These are phyloP conservation scores for Fusarium sp. DNA, from an alignment of 2,329 filamentous ascomycete species.

Conservation along the genomic window DNA sequence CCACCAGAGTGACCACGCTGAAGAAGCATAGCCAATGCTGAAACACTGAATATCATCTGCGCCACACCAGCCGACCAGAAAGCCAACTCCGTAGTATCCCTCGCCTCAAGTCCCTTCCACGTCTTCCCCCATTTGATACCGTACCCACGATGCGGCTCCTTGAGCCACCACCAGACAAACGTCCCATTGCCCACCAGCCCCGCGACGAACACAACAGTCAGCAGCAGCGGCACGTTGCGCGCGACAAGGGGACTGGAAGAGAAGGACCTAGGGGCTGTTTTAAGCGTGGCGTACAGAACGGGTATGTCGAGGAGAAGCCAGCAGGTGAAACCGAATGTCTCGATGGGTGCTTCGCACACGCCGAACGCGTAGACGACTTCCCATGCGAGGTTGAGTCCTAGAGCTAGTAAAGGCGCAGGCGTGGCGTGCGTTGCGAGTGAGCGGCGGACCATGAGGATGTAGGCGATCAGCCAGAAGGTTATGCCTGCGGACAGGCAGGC, in stretches of 20 bases:
- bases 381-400: constrained; percentile 65
- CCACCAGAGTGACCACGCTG: constrained; percentile 62
- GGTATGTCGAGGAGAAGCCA: constrained; percentile 64
- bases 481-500: constrained; percentile 54
- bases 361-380: constrained; percentile 63
- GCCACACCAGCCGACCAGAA: constrained; percentile 62
- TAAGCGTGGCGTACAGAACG: constrained; percentile 61
- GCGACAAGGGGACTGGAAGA: constrained; percentile 56
- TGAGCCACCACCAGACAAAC: constrained; percentile 63
- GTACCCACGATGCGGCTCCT: constrained; percentile 55
- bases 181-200: constrained; percentile 56
- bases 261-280: constrained; percentile 59
- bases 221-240: constrained; percentile 54
- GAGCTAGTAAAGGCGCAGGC: constrained; percentile 62
- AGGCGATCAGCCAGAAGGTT: constrained; percentile 57
- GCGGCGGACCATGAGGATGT: constrained; percentile 61
- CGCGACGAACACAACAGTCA: constrained; percentile 53
- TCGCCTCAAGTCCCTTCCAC: constrained; percentile 55
- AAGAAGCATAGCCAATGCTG: constrained; percentile 58
- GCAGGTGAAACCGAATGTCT: constrained; percentile 58
- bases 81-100: constrained; percentile 63
- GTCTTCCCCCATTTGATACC: constrained; percentile 61
- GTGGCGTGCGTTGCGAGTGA: constrained; percentile 61
- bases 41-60: constrained; percentile 57
- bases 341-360: constrained; percentile 59